phyloP scores from a whole-genome alignment of 1,284 basidiomycete genomes.

The Crocinoboletus sp. region DNA sequence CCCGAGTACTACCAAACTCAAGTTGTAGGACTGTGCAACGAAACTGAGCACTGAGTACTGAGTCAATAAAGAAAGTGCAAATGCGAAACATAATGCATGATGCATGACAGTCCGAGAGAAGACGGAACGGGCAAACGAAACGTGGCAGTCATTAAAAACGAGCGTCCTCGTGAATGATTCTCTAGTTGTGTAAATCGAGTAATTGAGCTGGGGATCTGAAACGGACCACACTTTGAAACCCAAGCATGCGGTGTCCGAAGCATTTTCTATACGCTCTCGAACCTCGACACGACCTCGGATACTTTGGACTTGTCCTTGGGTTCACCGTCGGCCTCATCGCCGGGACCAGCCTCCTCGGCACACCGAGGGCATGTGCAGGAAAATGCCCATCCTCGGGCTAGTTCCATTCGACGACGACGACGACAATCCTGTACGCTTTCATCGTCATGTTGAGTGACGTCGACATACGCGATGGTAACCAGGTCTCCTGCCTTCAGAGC shows the following conservation, averaged over 20 bases:
- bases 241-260: background rate
- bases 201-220: background rate
- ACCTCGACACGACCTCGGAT: conserved; percentile 43
- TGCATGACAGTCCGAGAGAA: background rate
- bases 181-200: background rate
- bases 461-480: conserved; percentile 69
- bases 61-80: background rate
- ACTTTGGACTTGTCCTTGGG: conserved; percentile 55
- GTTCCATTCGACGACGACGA: conserved; percentile 60
- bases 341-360: conserved; percentile 44
- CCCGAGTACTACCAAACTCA: background rate
- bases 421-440: conserved; percentile 54
- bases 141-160: background rate
- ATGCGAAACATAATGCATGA: background rate
- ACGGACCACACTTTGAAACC: background rate
- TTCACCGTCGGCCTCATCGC: conserved; percentile 38
- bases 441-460: conserved; percentile 49
- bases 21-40: no score
- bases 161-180: background rate
- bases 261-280: conserved; percentile 31
- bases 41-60: no score
- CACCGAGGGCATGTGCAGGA: conserved; percentile 67
- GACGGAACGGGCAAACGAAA: background rate
- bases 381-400: conserved; percentile 77
- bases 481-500: conserved; percentile 69